Evolutionary conservation across 129 eudicot genomes (phyloP), one percentile per base, ranked within the genome.

Genomic region (Oenanthe sinensis): DNA sequence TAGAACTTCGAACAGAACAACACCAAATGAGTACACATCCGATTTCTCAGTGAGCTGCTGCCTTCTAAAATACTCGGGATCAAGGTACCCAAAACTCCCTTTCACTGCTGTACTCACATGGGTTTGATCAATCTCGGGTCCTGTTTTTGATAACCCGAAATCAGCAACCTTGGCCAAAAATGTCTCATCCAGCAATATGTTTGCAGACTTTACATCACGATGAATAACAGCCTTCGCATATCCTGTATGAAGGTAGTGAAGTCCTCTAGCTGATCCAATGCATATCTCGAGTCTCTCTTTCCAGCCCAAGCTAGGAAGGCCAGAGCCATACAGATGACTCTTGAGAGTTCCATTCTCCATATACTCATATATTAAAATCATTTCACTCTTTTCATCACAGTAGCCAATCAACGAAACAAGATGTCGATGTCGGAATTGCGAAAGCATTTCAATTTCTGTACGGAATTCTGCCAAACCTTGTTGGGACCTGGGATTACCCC

Each of bases 21-120:
- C 98, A 42, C 98, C 98, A 43, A 89, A 93, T 8, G 98, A 93
- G 84, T 93, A 93, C 50, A 93, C 97, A 74, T 93, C 98, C 1
- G 98, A 93, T 75, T 93, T 93, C 49, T 93, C 98, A 0, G 98
- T 93, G 77, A 93, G 79, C 85, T 91, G 98, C 75, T 93, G 97
- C 75, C 97, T 85, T 55, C 98, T 86, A 60, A 93, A 93, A 77
- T 93, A 93, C 76, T 93, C 98, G 0, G 98, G 98, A 80, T 93
- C 98, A 8, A 93, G 90, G 80, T 93, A 93, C 79, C 98, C 98
- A 42, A 93, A 93, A 47, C 98, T 93, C n/a, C 98, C 98, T 81
- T 95, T 95, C 40, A 94, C 98, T 0, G 98, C 98, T 2, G 98
- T 94, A 58, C 98, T 94, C 62, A 94, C 98, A 6, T 94, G 98